phyloP scores from a whole-genome alignment of 768 basidiomycete genomes.

The Tylopilus plumbeoviolaceoides region DNA sequence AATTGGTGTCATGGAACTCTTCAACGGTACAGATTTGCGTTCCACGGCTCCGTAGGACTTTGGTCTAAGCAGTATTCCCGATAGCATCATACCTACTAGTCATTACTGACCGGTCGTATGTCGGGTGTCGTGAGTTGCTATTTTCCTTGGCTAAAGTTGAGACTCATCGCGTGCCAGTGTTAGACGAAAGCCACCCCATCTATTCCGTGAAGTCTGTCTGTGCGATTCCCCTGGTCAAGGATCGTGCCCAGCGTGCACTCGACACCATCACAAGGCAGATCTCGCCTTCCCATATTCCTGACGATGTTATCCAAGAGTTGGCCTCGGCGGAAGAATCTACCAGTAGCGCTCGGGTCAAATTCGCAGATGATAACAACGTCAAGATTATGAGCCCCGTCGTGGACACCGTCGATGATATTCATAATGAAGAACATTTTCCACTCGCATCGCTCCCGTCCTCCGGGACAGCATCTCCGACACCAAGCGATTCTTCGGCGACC shows the following conservation, averaged over 20 bases:
- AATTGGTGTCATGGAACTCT: conserved; percentile 68
- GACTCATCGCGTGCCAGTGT: conserved; percentile 42
- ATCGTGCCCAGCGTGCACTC: conserved; percentile 53
- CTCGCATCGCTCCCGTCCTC: conserved; percentile 34
- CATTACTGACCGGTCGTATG: conserved; percentile 55
- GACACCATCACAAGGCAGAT: conserved; percentile 52
- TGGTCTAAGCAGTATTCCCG: conserved; percentile 13
- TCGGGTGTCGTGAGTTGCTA: conserved; percentile 58
- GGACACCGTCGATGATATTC: neutral
- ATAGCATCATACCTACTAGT: conserved; percentile 76
- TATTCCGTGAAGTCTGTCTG: conserved; percentile 66
- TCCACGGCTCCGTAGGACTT: neutral
- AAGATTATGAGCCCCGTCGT: conserved; percentile 40
- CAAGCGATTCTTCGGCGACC: conserved; percentile 39
- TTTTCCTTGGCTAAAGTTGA: neutral
- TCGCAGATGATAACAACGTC: conserved; percentile 44
- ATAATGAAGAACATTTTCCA: conserved; percentile 1
- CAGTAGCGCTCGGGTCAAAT: conserved; percentile 46
- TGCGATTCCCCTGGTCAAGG: conserved; percentile 68
- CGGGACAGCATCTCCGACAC: conserved; percentile 53
- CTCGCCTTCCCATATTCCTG: conserved; percentile 42
- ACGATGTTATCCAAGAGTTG: conserved; percentile 22
- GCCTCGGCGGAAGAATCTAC: conserved; percentile 7
- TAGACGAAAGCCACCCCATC: conserved; percentile 57
- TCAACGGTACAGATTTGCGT: conserved; percentile 47